A percentile compares a stretch with the other conserved stretches of the same genome.
These are phyloP conservation scores for Teratosphaeria gauchensis DNA, from an alignment of 2,329 filamentous ascomycete species.

Conservation along the genomic window DNA sequence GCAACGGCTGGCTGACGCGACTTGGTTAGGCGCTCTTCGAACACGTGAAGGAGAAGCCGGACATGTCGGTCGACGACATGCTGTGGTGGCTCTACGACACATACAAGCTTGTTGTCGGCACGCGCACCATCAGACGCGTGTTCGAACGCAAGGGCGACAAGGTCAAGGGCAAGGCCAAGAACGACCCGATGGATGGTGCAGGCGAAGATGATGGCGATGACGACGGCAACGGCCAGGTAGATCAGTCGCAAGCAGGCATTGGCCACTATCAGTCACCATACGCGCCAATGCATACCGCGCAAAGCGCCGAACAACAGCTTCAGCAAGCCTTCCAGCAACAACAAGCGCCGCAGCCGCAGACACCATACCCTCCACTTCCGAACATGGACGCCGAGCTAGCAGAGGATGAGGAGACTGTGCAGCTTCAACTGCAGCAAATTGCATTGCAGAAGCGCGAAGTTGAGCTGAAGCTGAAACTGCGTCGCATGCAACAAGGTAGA, in stretches of 20 bases:
- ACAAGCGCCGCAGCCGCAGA: conserved; percentile 8
- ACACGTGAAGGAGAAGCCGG: conserved; percentile 25
- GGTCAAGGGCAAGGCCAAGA: conserved; percentile 12
- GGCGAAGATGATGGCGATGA: conserved; percentile 15
- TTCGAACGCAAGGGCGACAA: conserved; percentile 29
- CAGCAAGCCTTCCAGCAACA: conserved; percentile 20
- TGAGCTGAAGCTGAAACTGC: conserved; percentile 29
- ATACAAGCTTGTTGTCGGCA: conserved; percentile 28
- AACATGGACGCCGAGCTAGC: conserved; percentile 16
- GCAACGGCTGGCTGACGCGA: not conserved
- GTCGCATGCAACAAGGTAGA: conserved; percentile 21
- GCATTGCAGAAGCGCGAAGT: conserved; percentile 27
- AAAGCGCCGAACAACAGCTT: conserved; percentile 20
- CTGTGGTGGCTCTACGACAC: conserved; percentile 30
- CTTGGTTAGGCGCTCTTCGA: conserved; percentile 18
- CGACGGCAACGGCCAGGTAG: conserved; percentile 6
- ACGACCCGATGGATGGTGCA: not conserved
- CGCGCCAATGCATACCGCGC: conserved; percentile 20
- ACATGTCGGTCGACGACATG: conserved; percentile 29
- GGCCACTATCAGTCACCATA: conserved; percentile 25
- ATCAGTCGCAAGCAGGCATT: not conserved
- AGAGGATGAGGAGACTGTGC: conserved; percentile 27
- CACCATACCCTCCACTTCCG: conserved; percentile 8
- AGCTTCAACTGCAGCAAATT: conserved; percentile 28
- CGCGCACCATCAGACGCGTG: conserved; percentile 27